These are phyloP conservation scores for Striga hermonthica DNA, from an alignment of 305 asterid genomes.

Conservation along the genomic window DNA sequence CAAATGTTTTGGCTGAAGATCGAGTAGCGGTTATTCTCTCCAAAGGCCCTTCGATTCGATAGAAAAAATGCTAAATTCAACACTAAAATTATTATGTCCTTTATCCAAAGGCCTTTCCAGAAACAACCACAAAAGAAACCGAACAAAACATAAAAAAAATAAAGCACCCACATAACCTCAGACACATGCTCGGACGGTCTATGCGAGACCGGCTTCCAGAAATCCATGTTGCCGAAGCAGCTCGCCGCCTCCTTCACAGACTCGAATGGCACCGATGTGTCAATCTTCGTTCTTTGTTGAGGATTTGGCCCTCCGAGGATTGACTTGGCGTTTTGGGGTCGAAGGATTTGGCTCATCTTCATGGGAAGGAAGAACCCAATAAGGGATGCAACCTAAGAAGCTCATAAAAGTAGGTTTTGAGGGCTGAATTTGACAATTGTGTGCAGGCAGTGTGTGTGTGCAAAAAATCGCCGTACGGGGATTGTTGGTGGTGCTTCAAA, in stretches of 20 bases:
- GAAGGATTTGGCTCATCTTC: constrained; percentile 31
- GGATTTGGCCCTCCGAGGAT: constrained; percentile 23
- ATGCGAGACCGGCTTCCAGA: constrained; percentile 72
- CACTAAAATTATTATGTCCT: no score
- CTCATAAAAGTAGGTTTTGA: background rate
- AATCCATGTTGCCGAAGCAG: constrained; percentile 83
- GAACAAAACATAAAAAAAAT: background rate
- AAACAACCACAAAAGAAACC: no score
- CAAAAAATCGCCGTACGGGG: no score
- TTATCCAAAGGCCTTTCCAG: no score
- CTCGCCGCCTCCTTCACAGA: constrained; percentile 87
- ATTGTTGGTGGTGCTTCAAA: no score
- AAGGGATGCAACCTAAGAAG: background rate
- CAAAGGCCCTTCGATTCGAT: no score
- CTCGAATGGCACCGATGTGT: constrained; percentile 91
- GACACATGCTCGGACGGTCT: constrained; percentile 30
- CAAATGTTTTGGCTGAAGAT: no score
- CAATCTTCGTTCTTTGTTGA: constrained; percentile 58
- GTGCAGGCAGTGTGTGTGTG: background rate
- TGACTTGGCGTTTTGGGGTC: constrained; percentile 31
- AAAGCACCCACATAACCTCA: constrained; percentile 35
- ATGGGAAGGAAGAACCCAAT: background rate
- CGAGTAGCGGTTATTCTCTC: no score
- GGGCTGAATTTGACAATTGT: background rate
- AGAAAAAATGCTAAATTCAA: no score